Percentiles rank a stretch among this genome's conserved stretches.
Conservation (phyloP, 192 early-diverging fungal genomes). For the Gamsiella multidivaricata region DNA sequence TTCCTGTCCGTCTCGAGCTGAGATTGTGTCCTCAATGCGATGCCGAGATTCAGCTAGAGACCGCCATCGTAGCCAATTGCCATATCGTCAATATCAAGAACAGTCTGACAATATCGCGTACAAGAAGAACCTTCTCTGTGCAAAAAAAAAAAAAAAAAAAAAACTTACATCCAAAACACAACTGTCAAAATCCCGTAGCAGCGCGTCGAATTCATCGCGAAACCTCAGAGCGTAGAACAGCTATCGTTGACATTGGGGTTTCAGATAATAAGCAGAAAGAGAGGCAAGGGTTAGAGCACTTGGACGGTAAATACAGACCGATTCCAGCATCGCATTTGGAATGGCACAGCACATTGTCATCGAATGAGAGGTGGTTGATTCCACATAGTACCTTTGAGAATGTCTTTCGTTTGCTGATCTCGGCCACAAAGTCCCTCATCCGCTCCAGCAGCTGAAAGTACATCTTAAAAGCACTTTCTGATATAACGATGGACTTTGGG, state of each 20-base stretch:
- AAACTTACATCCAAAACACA: slow-evolving; percentile 52
- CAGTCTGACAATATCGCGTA: neutral
- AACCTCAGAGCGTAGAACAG: slow-evolving; percentile 46
- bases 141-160: neutral
- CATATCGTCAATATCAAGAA: neutral
- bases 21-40: slow-evolving; percentile 43
- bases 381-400: slow-evolving; percentile 54
- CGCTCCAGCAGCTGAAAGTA: slow-evolving; percentile 46
- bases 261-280: neutral
- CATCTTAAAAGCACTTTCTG: slow-evolving; percentile 31
- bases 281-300: neutral
- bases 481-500: slow-evolving; percentile 29
- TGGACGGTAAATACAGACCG: neutral
- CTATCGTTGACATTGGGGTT: neutral
- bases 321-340: no score
- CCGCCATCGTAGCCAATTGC: neutral
- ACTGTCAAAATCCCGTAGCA: slow-evolving; percentile 51
- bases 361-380: no score
- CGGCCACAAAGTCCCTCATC: slow-evolving; percentile 47
- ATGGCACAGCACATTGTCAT: neutral
- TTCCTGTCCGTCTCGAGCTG: slow-evolving; percentile 50
- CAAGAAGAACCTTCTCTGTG: no score
- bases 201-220: slow-evolving; percentile 50
- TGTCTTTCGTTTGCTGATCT: slow-evolving; percentile 50
- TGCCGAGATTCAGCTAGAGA: slow-evolving; percentile 40